A percentile compares a stretch with the other conserved stretches of the same genome.
Conservation (phyloP, 805 yeast genomes). For the Babjeviella inositovora region DNA sequence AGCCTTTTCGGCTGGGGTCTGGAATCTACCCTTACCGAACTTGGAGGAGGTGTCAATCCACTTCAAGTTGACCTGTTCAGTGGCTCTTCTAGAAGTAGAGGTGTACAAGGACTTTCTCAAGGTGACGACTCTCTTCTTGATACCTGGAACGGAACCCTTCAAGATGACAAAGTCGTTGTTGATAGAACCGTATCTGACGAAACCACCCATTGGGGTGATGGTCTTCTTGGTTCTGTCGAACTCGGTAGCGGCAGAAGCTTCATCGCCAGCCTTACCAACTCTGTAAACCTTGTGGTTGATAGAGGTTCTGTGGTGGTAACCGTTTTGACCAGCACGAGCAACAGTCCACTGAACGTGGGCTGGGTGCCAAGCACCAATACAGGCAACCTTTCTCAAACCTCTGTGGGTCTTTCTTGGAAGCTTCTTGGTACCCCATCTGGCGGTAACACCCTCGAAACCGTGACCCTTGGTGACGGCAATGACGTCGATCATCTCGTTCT, state of each 20-base stretch:
- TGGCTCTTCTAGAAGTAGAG: slow-evolving; percentile 95
- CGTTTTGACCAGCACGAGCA: slow-evolving; percentile 99
- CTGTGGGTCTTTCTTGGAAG: slow-evolving; percentile 99
- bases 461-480: slow-evolving; percentile 99
- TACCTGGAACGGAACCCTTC: slow-evolving; percentile 99
- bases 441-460: slow-evolving; percentile 99
- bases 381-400: slow-evolving; percentile 99
- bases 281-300: slow-evolving; percentile 99
- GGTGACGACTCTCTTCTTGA: slow-evolving; percentile 98
- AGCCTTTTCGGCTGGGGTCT: slow-evolving; percentile 99
- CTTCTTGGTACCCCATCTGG: slow-evolving; percentile 99
- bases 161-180: slow-evolving; percentile 95
- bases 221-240: slow-evolving; percentile 99
- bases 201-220: slow-evolving; percentile 99
- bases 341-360: slow-evolving; percentile 99
- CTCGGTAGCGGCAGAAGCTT: slow-evolving; percentile 87
- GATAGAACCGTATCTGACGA: slow-evolving; percentile 97
- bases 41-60: slow-evolving; percentile 99
- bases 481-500: slow-evolving; percentile 96
- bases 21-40: slow-evolving; percentile 99
- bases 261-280: slow-evolving; percentile 94
- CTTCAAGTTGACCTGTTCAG: slow-evolving; percentile 92
- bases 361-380: slow-evolving; percentile 99
- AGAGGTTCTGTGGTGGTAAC: slow-evolving; percentile 99
- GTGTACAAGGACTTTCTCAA: slow-evolving; percentile 97